These are phyloP conservation scores for Breviolum minutum DNA, from an alignment of 73 alveolate species.

Conservation along the genomic window DNA sequence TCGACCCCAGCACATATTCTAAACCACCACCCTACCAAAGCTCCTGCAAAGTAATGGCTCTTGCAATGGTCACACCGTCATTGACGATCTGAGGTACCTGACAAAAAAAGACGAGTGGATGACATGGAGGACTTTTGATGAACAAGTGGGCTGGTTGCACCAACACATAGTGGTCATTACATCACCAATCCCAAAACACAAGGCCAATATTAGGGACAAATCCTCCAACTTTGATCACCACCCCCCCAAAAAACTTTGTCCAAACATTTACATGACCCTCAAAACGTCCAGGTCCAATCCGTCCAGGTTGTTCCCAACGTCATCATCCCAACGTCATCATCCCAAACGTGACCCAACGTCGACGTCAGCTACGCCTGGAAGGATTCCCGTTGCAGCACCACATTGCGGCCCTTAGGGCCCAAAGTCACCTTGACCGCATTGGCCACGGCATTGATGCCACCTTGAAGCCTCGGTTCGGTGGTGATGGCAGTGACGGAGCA, in stretches of 20 bases:
- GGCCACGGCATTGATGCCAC: conserved; percentile 93
- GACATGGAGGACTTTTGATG: background rate
- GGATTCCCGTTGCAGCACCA: conserved; percentile 94
- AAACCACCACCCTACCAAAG: background rate
- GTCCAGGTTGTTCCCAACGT: background rate
- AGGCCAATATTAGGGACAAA: background rate
- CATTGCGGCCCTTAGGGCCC: conserved; percentile 94
- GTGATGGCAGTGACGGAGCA: background rate
- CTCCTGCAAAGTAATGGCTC: conserved; percentile 86
- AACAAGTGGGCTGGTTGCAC: background rate
- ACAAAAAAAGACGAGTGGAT: background rate
- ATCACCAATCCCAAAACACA: background rate
- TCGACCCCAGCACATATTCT: too few relatives aligned
- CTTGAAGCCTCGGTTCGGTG: conserved; percentile 53
- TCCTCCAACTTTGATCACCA: background rate
- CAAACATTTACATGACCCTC: background rate
- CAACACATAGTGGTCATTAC: too few relatives aligned
- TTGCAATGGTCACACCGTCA: conserved; percentile 93
- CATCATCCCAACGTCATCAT: background rate
- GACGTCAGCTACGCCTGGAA: conserved; percentile 35
- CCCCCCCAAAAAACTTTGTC: background rate
- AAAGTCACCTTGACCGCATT: conserved; percentile 92
- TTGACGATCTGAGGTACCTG: conserved; percentile 93
- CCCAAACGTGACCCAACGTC: background rate
- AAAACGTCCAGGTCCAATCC: background rate